Percentiles rank a stretch among this genome's conserved stretches.
Conservation (phyloP, 2,329 filamentous ascomycete species). For the Pseudogymnoascus sp. region DNA sequence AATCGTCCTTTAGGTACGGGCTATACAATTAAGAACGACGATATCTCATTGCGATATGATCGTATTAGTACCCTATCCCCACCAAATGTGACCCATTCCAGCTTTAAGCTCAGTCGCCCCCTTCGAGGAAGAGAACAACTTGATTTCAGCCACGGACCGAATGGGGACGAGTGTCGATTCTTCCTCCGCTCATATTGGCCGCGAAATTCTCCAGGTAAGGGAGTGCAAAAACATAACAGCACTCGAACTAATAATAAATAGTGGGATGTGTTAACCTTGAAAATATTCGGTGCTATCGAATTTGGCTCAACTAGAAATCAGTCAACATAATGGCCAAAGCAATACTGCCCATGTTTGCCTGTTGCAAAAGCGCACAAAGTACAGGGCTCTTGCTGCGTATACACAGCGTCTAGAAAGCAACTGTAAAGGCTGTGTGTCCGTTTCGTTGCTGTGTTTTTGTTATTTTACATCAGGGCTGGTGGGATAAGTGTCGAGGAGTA, state of each 20-base stretch:
- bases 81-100: background rate
- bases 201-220: background rate
- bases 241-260: background rate
- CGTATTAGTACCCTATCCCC: background rate
- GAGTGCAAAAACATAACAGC: background rate
- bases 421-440: no score
- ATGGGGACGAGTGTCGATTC: background rate
- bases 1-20: background rate
- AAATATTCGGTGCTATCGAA: background rate
- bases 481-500: no score
- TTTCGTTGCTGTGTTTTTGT: no score
- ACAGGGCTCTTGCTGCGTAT: background rate
- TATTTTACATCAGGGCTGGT: no score
- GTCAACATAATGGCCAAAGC: background rate
- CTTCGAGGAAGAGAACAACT: background rate
- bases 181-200: background rate
- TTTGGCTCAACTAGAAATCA: background rate
- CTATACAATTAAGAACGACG: background rate
- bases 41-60: background rate
- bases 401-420: no score
- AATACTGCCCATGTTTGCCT: background rate
- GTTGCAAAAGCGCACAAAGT: background rate
- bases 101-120: background rate
- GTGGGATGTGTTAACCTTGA: background rate
- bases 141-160: background rate